These are phyloP conservation scores for Leishmania lainsoni DNA, from an alignment of 208 protist species.

Conservation along the genomic window DNA sequence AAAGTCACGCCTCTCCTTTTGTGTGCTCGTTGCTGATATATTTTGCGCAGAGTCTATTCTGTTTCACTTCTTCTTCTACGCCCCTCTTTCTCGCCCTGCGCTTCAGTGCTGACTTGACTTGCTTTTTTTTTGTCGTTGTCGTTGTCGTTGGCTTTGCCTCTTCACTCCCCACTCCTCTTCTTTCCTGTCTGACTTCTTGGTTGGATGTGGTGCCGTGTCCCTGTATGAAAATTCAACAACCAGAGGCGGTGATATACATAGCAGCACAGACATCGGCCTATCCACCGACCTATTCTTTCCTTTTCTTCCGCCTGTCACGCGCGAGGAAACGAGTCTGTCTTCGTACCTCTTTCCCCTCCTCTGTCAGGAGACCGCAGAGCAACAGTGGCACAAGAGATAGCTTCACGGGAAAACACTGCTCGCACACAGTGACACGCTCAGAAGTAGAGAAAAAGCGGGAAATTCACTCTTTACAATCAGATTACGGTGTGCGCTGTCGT, in stretches of 20 bases:
- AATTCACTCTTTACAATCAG: neutral
- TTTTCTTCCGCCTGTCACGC: no score
- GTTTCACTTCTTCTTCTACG: neutral
- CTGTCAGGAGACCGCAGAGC: no score
- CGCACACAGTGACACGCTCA: neutral
- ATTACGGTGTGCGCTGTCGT: neutral
- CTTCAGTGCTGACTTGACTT: neutral
- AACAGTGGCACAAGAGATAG: no score
- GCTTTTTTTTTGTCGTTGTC: neutral
- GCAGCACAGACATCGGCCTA: neutral
- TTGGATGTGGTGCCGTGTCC: neutral
- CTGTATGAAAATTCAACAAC: neutral
- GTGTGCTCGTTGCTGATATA: constrained; percentile 2
- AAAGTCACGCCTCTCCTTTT: neutral
- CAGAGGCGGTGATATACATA: neutral
- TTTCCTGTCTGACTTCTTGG: neutral
- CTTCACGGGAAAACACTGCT: no score
- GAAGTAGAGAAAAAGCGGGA: neutral
- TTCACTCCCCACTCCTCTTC: constrained; percentile 4
- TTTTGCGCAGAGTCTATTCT: neutral
- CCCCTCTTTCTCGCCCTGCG: neutral
- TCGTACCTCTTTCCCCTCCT: no score
- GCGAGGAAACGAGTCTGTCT: no score
- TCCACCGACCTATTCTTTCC: no score
- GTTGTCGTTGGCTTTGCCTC: neutral